Evolutionary conservation across 768 basidiomycete species (phyloP), one percentile per base, ranked within the genome.

Genomic region (Hericium erinaceus): DNA sequence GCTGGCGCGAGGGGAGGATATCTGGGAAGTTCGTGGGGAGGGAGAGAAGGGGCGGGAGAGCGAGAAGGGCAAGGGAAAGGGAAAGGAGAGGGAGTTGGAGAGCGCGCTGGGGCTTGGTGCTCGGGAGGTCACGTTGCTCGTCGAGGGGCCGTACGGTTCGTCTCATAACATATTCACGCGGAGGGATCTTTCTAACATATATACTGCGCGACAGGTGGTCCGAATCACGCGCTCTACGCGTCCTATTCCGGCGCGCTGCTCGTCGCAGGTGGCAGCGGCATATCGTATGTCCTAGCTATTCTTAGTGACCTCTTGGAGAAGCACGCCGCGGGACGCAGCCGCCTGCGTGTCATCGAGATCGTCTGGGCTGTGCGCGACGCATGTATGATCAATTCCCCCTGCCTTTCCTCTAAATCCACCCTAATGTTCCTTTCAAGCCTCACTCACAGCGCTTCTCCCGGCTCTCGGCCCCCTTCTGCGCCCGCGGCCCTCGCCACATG

Each of bases 251-350:
- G 77, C 0, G 77, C 80, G 11, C 59, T 85, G 58, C 73, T 86
- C 58, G 67, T 84, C 44, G 79, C 79, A 5, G 84, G 82, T 10
- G 85, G 84, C 10, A 79, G 78, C 20, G 84, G 84, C 3, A 79
- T 86, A 67, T 79, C 84, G 0, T 82, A 80, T 62, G 73, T 74
- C 2, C 73, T 84, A 22, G 67, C 73, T 15, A 66, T 76, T n/a
- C 74, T 81, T 6, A 75, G 79, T 39, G 81, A 85, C 61, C 69
- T 85, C n/a, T 64, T 84, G 40, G 68, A 69, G 62, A 68, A 72
- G 57, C 69, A 68, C 60, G 50, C 66, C 54, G 48, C 66, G 52
- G 68, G 74, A 55, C 61, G 61, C 18, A 74, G 75, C 40, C 70
- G 74, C 53, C 66, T 76, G 5, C 72, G 75, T 15, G 57, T 74